Evolutionary conservation across 2,329 filamentous ascomycete species (phyloP).

Genomic region (Thyridium curvatum): DNA sequence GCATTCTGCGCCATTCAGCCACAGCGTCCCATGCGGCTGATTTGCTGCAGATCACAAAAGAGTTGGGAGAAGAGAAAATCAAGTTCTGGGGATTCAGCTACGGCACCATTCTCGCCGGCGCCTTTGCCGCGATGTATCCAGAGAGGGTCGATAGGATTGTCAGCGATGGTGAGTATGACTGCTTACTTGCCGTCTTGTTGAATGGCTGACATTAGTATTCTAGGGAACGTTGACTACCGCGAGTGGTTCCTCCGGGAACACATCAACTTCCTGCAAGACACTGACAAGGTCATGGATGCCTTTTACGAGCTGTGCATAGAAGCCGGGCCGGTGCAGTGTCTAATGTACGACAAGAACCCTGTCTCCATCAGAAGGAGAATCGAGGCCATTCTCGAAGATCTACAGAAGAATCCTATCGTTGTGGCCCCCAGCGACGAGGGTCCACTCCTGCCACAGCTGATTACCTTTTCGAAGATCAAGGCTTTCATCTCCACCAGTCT

Average conservation of each 20-base stretch:
- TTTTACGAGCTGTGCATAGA: conserved; percentile 49
- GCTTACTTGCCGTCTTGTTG: not conserved
- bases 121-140: conserved; percentile 46
- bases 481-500: conserved; percentile 32
- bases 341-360: conserved; percentile 30
- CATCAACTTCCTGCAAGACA: conserved; percentile 43
- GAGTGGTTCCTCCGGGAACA: conserved; percentile 43
- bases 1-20: conserved; percentile 32
- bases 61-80: conserved; percentile 33
- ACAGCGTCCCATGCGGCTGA: conserved; percentile 39
- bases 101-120: conserved; percentile 44
- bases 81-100: conserved; percentile 52
- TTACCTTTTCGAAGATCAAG: conserved; percentile 43
- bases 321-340: conserved; percentile 41
- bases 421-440: conserved; percentile 18
- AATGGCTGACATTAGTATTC: not conserved
- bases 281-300: conserved; percentile 44
- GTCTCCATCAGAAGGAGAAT: conserved; percentile 31
- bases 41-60: conserved; percentile 38
- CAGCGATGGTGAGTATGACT: conserved; percentile 35
- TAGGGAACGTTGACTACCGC: conserved; percentile 44
- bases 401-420: conserved; percentile 36
- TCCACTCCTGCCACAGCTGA: conserved; percentile 36
- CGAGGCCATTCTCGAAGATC: conserved; percentile 27
- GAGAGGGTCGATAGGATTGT: conserved; percentile 43